Evolutionary conservation across 768 basidiomycete species (phyloP).

Genomic region (Serendipita sp.): DNA sequence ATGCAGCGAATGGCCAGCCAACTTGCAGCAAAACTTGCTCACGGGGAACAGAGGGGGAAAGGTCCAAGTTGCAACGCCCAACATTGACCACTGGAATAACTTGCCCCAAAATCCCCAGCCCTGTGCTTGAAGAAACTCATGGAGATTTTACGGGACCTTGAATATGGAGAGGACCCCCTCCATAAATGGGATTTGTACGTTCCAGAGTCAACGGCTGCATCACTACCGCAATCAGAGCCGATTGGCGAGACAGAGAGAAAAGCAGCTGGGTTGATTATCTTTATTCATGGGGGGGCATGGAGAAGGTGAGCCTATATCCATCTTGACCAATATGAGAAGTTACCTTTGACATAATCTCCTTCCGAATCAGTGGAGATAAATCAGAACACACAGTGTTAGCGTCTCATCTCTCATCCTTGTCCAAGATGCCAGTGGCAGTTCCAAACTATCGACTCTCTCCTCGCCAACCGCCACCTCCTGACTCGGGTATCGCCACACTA

Average conservation of each 20-base stretch:
- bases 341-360: background rate
- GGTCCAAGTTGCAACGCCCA: background rate
- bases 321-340: background rate
- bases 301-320: conserved; percentile 28
- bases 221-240: background rate
- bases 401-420: conserved; percentile 30
- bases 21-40: background rate
- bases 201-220: conserved; percentile 13
- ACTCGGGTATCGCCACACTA: conserved; percentile 14
- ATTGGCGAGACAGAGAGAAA: background rate
- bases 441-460: conserved; percentile 67
- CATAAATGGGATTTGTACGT: conserved; percentile 41
- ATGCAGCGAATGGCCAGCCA: too few species aligned
- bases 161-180: conserved; percentile 8
- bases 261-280: conserved; percentile 33
- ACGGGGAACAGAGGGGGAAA: background rate
- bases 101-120: background rate
- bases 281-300: conserved; percentile 80
- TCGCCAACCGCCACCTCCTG: conserved; percentile 5
- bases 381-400: conserved; percentile 38
- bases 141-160: conserved; percentile 2
- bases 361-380: conserved; percentile 50
- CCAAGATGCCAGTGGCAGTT: conserved; percentile 44
- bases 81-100: background rate
- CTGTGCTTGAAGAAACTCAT: background rate